phyloP scores from a whole-genome alignment of 805 yeast genomes.

The Pichia sporocuriosa region DNA sequence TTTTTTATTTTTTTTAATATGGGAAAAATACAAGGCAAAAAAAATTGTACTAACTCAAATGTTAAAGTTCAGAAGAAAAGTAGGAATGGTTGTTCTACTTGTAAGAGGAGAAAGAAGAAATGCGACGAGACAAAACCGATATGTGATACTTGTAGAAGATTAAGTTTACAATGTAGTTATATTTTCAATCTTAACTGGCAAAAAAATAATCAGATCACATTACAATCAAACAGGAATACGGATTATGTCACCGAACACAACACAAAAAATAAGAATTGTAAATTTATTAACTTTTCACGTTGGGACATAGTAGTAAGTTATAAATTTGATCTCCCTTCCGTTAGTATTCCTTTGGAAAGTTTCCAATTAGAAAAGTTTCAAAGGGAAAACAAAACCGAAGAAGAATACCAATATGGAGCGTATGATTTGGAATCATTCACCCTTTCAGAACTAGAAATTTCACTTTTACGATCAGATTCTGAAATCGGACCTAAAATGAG shows the following conservation, averaged over 20 bases:
- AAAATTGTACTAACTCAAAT: too few relatives aligned
- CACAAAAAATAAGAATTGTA: neutral
- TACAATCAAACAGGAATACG: too few relatives aligned
- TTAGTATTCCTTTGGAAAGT: neutral
- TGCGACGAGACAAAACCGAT: conserved; percentile 29
- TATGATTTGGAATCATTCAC: neutral
- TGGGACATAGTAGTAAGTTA: conserved; percentile 14
- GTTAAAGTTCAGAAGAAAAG: conserved; percentile 8
- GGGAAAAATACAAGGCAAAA: too few relatives aligned
- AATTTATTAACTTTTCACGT: conserved; percentile 13
- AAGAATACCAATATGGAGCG: neutral
- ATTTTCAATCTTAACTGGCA: conserved; percentile 17
- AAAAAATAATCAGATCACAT: conserved; percentile 13
- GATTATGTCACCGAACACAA: neutral
- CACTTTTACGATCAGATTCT: neutral
- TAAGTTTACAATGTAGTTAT: conserved; percentile 18
- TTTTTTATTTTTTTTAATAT: too few relatives aligned
- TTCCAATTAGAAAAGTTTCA: neutral
- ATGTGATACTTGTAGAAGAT: conserved; percentile 19
- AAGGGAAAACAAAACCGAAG: conserved; percentile 2
- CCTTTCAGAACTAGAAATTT: neutral
- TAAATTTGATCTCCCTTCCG: neutral
- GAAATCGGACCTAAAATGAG: neutral
- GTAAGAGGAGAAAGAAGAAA: conserved; percentile 37
- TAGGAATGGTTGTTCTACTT: conserved; percentile 35